Evolutionary conservation across 176 grass and related monocot genomes (phyloP).

Genomic region (Avena sativa): DNA sequence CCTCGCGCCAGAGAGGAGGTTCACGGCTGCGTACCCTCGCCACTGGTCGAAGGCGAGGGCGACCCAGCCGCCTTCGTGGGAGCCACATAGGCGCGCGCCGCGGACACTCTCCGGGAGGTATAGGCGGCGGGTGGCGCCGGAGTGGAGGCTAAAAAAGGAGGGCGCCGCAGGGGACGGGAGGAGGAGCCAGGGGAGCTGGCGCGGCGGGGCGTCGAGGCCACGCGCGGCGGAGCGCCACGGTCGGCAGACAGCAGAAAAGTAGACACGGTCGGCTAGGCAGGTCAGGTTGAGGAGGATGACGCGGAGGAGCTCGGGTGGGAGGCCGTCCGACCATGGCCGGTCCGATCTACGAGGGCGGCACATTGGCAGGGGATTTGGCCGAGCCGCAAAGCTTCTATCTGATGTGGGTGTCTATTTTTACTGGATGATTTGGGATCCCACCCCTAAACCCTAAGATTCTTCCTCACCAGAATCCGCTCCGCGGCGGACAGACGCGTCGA

Average conservation of each 20-base stretch:
- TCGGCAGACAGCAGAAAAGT: slow-evolving; percentile 12
- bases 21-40: slow-evolving; percentile 23
- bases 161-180: neutral
- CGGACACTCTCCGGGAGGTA: neutral
- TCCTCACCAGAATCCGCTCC: no score
- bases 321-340: neutral
- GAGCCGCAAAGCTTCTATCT: no score
- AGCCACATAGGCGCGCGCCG: slow-evolving; percentile 5
- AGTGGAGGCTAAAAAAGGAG: slow-evolving; percentile 17
- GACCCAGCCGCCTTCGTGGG: slow-evolving; percentile 38
- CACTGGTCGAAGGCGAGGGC: neutral
- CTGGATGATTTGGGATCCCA: no score
- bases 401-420: no score
- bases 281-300: neutral
- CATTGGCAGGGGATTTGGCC: no score
- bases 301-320: slow-evolving; percentile 29
- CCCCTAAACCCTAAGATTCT: no score
- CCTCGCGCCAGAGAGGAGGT: neutral
- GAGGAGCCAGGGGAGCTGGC: slow-evolving; percentile 34
- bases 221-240: neutral
- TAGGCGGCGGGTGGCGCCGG: neutral
- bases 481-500: no score
- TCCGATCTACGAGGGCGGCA: no score
- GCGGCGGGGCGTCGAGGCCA: neutral
- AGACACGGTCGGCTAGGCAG: slow-evolving; percentile 19